A percentile compares a stretch with the other conserved stretches of the same genome.
Evolutionary conservation across 257 asterid species (phyloP).

Genomic region (Craterostigma plantagineum): DNA sequence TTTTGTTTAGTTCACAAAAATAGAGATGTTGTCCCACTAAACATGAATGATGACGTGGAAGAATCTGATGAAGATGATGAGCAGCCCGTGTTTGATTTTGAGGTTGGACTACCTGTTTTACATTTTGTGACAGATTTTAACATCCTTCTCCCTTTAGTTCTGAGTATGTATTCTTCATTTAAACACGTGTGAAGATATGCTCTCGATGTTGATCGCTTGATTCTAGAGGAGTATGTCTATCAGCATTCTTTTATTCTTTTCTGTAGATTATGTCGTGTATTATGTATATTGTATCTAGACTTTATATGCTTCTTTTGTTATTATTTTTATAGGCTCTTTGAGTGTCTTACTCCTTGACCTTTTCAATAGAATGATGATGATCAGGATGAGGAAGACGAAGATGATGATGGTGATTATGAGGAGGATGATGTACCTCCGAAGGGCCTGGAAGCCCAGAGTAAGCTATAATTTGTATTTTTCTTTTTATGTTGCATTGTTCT

Average conservation of each 20-base stretch:
- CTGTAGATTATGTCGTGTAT: too few species aligned
- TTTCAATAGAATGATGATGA: constrained; percentile 25
- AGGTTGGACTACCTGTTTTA: constrained; percentile 30
- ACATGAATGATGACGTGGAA: constrained; percentile 31
- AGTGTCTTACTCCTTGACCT: not conserved
- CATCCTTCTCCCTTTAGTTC: too few species aligned
- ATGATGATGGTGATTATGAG: constrained; percentile 17
- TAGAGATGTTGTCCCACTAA: constrained; percentile 61
- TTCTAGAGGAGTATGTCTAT: too few species aligned
- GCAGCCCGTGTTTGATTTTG: constrained; percentile 51
- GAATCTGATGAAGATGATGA: constrained; percentile 76
- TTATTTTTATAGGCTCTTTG: too few species aligned
- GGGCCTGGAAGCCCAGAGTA: constrained; percentile 70
- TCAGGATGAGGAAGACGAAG: constrained; percentile 20
- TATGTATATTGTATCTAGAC: too few species aligned
- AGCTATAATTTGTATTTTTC: constrained; percentile 10
- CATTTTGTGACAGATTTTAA: too few species aligned
- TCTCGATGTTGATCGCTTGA: too few species aligned
- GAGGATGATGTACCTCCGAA: constrained; percentile 39
- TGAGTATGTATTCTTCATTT: too few species aligned
- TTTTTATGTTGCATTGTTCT: not conserved
- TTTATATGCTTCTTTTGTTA: too few species aligned
- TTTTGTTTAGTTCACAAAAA: constrained; percentile 64
- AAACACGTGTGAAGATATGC: too few species aligned
- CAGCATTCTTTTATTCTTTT: too few species aligned